phyloP scores from a whole-genome alignment of 345 rosid species.

The Lumnitzera racemosa region DNA sequence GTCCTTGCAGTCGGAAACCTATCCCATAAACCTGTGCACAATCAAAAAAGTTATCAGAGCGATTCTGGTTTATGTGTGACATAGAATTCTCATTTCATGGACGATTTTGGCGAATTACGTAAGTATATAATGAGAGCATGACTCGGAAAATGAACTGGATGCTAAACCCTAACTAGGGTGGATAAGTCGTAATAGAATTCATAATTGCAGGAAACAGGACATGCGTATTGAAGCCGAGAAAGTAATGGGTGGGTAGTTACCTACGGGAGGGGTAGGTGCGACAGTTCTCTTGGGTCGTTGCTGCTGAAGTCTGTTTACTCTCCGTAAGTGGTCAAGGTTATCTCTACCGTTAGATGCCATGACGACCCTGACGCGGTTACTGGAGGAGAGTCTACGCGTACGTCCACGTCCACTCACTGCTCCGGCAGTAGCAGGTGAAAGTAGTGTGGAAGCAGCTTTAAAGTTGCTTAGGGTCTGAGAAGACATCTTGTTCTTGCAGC shows the following conservation, averaged over 20 bases:
- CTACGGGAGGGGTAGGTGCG: slow-evolving; percentile 30
- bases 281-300: slow-evolving; percentile 29
- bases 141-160: too few species aligned
- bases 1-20: slow-evolving; percentile 52
- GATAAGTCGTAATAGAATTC: too few species aligned
- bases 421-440: background rate
- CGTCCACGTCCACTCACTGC: background rate
- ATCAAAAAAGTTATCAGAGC: background rate
- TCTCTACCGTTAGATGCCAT: slow-evolving; percentile 25
- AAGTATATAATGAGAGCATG: too few species aligned
- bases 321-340: slow-evolving; percentile 40
- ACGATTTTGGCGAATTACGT: too few species aligned
- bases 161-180: too few species aligned
- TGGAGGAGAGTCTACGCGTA: background rate
- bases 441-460: slow-evolving; percentile 8
- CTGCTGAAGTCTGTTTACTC: slow-evolving; percentile 18
- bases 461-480: slow-evolving; percentile 3
- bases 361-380: slow-evolving; percentile 21
- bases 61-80: too few species aligned
- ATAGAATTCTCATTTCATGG: too few species aligned
- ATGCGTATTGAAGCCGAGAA: too few species aligned
- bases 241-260: slow-evolving; percentile 12
- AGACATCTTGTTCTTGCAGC: background rate
- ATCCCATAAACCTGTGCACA: slow-evolving; percentile 30
- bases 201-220: too few species aligned